These are phyloP conservation scores for Tricladium varicosporioides DNA, from an alignment of 2,329 filamentous ascomycete species.

Conservation along the genomic window DNA sequence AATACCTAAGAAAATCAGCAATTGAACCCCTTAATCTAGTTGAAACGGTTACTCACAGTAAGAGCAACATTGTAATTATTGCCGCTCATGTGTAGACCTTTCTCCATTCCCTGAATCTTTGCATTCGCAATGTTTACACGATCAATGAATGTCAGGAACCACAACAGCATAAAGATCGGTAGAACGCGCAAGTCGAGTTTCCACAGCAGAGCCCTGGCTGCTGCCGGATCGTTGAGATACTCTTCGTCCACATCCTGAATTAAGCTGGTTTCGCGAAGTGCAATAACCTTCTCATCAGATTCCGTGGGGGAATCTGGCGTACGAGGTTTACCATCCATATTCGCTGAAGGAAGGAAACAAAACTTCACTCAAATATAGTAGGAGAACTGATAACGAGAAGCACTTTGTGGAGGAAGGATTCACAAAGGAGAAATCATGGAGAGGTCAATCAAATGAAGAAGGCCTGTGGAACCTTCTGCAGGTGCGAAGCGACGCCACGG, in stretches of 20 bases:
- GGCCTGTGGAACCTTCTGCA: too few relatives aligned
- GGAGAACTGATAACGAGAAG: too few relatives aligned
- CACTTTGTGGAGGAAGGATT: too few relatives aligned
- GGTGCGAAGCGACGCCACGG: too few relatives aligned
- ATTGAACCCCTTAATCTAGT: neutral
- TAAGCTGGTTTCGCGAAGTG: neutral
- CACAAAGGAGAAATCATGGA: too few relatives aligned
- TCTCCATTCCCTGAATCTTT: conserved; percentile 64
- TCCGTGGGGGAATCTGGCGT: neutral
- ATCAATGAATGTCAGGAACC: conserved; percentile 69
- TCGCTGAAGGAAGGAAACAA: neutral
- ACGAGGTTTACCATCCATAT: neutral
- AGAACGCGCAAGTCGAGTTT: conserved; percentile 15
- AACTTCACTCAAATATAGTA: too few relatives aligned
- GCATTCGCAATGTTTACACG: conserved; percentile 76
- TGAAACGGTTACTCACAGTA: neutral
- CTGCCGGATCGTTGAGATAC: conserved; percentile 11
- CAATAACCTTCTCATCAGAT: neutral
- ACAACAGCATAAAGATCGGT: conserved; percentile 56
- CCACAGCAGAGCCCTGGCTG: conserved; percentile 9
- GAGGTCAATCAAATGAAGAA: too few relatives aligned
- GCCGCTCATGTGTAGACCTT: conserved; percentile 41
- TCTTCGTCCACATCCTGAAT: conserved; percentile 1
- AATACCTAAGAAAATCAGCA: conserved; percentile 1
- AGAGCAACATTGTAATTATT: conserved; percentile 4